Evolutionary conservation across 257 asterid genomes (phyloP), one percentile per base, ranked within the genome.

Genomic region (Solanum peruvianum): DNA sequence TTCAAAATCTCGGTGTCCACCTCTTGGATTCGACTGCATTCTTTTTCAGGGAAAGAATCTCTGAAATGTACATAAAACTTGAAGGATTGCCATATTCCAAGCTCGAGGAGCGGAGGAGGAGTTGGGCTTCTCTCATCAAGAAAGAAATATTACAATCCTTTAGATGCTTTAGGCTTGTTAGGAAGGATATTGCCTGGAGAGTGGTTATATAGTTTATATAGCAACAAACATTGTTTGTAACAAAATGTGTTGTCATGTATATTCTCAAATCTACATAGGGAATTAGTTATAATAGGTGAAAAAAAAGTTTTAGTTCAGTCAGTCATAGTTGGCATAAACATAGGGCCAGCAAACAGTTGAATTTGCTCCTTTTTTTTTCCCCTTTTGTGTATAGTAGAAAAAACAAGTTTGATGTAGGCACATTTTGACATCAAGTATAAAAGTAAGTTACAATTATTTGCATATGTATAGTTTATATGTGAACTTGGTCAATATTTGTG

Each of bases 191-290:
- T 84, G 64, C 35, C 58, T 88, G 87, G 78, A 85, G 31, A 33
- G 72, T 80, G 77, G 27, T 29, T 35, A 62, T 88, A 88, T 88
- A 88, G 84, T 35, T 49, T 76, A 14, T 75, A 49, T 81, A 81
- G 87, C 64, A 85, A 83, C 75, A 72, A 58, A 75, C 23, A 56
- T 82, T 60, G 82, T 56, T 35, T 25, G 39, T 64, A 82, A 58
- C 72, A 37, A 75, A 77, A 72, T 20, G 37, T 14, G 66, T 75
- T 72, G 7, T 62, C 58, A 27, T 86, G 89, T 89, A 86, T 66
- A 89, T 52, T 86, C 23, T 33, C 73, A 85, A 72, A 47, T 62
- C 85, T 73, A 56, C 60, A 47, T 83, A 83, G 39, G 81, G 42
- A 27, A 73, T 15, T 37, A 81, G 85, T 81, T 44, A 47, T 81